Conservation (phyloP, 108 stramenopile genomes). For the Mediolabrus comicus region DNA sequence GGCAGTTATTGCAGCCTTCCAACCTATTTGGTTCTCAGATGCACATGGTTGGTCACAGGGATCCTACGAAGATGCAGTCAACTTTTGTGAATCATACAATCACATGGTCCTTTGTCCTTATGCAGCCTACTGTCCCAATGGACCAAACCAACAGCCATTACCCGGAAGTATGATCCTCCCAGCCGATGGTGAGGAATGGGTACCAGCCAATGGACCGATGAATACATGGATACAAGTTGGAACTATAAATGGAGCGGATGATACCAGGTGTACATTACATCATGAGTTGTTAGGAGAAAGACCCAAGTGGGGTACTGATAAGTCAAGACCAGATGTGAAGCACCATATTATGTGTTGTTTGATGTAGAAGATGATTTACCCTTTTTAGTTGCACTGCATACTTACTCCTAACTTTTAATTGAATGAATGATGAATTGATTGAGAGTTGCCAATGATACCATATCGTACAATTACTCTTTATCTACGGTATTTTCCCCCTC, state of each 20-base stretch:
- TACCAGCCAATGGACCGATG: background rate
- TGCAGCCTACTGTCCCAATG: constrained; percentile 39
- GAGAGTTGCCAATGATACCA: too few relatives aligned
- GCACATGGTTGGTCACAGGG: constrained; percentile 16
- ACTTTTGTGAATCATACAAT: constrained; percentile 17
- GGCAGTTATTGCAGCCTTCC: background rate
- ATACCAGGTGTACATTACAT: constrained; percentile 25
- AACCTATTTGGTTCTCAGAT: constrained; percentile 1
- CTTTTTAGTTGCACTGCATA: too few relatives aligned
- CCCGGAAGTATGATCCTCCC: constrained; percentile 9
- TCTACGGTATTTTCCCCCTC: too few relatives aligned
- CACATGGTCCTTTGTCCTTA: constrained; percentile 40
- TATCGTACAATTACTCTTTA: too few relatives aligned
- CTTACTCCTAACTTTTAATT: too few relatives aligned
- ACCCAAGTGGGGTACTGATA: constrained; percentile 40
- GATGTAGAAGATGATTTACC: too few relatives aligned
- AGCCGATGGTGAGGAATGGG: constrained; percentile 28
- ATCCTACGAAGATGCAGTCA: constrained; percentile 8
- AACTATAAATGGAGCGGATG: constrained; percentile 4
- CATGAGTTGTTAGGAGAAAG: constrained; percentile 23
- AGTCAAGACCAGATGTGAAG: constrained; percentile 33
- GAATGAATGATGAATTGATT: too few relatives aligned
- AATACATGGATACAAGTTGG: constrained; percentile 32
- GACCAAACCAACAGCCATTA: constrained; percentile 20
- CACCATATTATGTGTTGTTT: constrained; percentile 38